Percentiles rank a stretch among this genome's conserved stretches.
Evolutionary conservation across 805 yeast species (phyloP).

Genomic region (Candida adriatica): DNA sequence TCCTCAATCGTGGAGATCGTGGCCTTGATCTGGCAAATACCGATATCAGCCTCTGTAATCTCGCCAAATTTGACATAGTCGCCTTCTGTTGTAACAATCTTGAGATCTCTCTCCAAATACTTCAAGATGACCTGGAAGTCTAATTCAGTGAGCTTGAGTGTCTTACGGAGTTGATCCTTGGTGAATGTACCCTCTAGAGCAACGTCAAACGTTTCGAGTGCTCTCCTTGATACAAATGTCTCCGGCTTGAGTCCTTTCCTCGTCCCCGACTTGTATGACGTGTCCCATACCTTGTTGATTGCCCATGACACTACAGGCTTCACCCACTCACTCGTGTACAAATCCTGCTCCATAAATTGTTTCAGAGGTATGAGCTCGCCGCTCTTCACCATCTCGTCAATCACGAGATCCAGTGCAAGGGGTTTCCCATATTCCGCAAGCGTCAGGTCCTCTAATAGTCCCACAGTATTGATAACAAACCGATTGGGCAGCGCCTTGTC

Average conservation of each 20-base stretch:
- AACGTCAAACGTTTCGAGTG: conserved; percentile 12
- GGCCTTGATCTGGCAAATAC: conserved; percentile 27
- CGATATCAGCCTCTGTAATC: conserved; percentile 28
- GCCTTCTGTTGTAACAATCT: conserved; percentile 11
- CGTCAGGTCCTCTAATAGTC: conserved; percentile 22
- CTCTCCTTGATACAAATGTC: conserved; percentile 14
- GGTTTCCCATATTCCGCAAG: conserved; percentile 29
- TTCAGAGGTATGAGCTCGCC: conserved; percentile 24
- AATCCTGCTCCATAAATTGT: conserved; percentile 16
- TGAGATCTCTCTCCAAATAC: conserved; percentile 17
- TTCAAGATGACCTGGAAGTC: conserved; percentile 18
- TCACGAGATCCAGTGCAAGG: conserved; percentile 28
- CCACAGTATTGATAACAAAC: conserved; percentile 22
- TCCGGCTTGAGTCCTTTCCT: conserved; percentile 15
- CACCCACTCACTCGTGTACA: conserved; percentile 19
- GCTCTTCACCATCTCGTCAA: conserved; percentile 26
- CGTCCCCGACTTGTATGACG: conserved; percentile 15
- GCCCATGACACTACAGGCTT: conserved; percentile 20
- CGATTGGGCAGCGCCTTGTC: conserved; percentile 6
- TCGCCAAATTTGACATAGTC: conserved; percentile 19
- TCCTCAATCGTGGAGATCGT: conserved; percentile 18
- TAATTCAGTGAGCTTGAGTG: conserved; percentile 11
- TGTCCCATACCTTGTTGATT: conserved; percentile 17
- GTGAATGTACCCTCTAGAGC: conserved; percentile 10
- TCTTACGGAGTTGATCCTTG: conserved; percentile 6